A percentile compares a stretch with the other conserved stretches of the same genome.
Evolutionary conservation across 176 grass and related monocot genomes (phyloP).

Genomic region (Zizania latifolia): DNA sequence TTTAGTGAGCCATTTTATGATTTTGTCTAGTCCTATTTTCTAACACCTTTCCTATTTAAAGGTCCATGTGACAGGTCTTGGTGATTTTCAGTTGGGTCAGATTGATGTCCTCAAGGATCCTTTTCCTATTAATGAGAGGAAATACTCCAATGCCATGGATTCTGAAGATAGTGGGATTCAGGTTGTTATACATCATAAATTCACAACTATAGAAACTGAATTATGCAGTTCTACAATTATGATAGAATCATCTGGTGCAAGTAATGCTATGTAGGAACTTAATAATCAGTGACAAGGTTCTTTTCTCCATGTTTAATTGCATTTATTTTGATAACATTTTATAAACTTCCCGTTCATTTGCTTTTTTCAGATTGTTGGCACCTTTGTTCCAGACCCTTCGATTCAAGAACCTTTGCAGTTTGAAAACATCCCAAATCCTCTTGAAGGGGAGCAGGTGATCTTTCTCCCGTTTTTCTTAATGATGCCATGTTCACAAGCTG

Average conservation of each 20-base stretch:
- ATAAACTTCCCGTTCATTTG: neutral
- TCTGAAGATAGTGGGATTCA: slow-evolving; percentile 56
- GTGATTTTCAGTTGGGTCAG: slow-evolving; percentile 78
- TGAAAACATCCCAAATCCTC: slow-evolving; percentile 78
- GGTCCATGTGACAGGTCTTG: slow-evolving; percentile 86
- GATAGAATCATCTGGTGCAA: neutral
- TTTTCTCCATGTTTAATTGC: neutral
- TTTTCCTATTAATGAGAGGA: slow-evolving; percentile 60
- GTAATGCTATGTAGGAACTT: neutral
- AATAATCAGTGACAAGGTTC: neutral
- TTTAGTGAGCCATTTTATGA: neutral
- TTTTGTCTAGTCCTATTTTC: slow-evolving; percentile 23
- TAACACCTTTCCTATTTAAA: slow-evolving; percentile 48
- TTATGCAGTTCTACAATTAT: neutral
- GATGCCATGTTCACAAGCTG: neutral
- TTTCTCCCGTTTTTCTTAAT: neutral
- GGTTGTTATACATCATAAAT: slow-evolving; percentile 45
- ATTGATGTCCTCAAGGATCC: slow-evolving; percentile 89
- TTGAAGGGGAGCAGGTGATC: slow-evolving; percentile 82
- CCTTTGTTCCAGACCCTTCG: slow-evolving; percentile 69
- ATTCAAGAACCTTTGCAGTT: slow-evolving; percentile 70
- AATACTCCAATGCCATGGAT: slow-evolving; percentile 66
- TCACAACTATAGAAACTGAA: slow-evolving; percentile 13
- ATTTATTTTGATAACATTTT: slow-evolving; percentile 11
- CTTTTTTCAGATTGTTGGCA: slow-evolving; percentile 56